Evolutionary conservation across 2,329 filamentous ascomycete species (phyloP).

Genomic region (Sarocladium oryzae): DNA sequence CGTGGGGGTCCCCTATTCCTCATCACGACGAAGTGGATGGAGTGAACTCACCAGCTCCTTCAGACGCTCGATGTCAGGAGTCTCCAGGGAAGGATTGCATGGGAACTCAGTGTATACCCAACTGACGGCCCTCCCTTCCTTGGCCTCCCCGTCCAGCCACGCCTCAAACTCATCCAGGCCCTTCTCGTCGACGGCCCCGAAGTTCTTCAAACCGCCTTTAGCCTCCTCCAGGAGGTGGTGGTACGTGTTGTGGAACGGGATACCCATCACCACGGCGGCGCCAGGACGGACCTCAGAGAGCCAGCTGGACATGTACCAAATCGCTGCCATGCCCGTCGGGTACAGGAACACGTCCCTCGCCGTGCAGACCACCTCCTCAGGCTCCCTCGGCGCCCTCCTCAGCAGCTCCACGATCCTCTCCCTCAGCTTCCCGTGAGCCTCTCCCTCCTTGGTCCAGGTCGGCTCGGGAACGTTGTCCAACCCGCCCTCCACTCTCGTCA

Average conservation of each 20-base stretch:
- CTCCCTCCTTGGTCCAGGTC: constrained; percentile 31
- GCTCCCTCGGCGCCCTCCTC: constrained; percentile 30
- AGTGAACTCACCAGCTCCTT: constrained; percentile 30
- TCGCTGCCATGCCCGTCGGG: constrained; percentile 47
- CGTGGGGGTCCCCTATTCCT: too few relatives aligned
- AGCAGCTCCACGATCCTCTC: constrained; percentile 35
- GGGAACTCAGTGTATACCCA: constrained; percentile 42
- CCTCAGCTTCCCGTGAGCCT: constrained; percentile 31
- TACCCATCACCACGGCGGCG: constrained; percentile 38
- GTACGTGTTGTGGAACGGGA: constrained; percentile 45
- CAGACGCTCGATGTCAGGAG: constrained; percentile 26
- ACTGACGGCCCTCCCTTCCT: constrained; percentile 31
- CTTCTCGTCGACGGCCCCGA: constrained; percentile 34
- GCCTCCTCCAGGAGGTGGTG: constrained; percentile 40
- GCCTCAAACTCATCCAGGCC: constrained; percentile 38
- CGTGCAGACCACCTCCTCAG: constrained; percentile 18
- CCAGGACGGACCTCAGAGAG: constrained; percentile 27
- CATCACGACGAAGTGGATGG: background rate
- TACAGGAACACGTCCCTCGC: constrained; percentile 44
- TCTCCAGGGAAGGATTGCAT: constrained; percentile 29
- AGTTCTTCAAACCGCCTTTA: constrained; percentile 38
- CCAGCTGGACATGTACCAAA: constrained; percentile 36
- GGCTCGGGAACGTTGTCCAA: constrained; percentile 20
- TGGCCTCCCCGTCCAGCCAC: constrained; percentile 31
- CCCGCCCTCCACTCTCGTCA: constrained; percentile 23